Evolutionary conservation across 495 filamentous ascomycete genomes (phyloP).

Genomic region (Lasiosphaeriaceae sp.): DNA sequence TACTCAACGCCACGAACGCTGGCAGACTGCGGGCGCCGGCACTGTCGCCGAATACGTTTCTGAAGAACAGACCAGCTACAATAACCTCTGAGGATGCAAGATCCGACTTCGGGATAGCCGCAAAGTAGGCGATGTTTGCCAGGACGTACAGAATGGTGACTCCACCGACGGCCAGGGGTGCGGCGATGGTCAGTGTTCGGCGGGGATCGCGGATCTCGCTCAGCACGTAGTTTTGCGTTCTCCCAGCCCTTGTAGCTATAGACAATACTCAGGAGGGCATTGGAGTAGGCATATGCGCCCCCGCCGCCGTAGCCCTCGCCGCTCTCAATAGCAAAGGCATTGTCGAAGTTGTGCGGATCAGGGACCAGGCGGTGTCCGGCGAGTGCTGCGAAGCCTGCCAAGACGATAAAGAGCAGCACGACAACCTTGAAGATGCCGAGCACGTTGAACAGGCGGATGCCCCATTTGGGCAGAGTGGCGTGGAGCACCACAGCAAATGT

Average conservation of each 20-base stretch:
- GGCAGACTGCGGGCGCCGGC: slow-evolving; percentile 46
- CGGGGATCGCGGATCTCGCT: slow-evolving; percentile 58
- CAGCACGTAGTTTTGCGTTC: slow-evolving; percentile 50
- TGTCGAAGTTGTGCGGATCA: slow-evolving; percentile 57
- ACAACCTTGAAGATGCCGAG: slow-evolving; percentile 64
- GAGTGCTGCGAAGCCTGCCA: slow-evolving; percentile 53
- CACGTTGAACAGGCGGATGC: slow-evolving; percentile 57
- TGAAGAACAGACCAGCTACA: slow-evolving; percentile 46
- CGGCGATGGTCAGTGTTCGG: slow-evolving; percentile 59
- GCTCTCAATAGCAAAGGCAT: slow-evolving; percentile 50
- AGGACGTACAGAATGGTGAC: slow-evolving; percentile 61
- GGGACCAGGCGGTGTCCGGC: slow-evolving; percentile 44
- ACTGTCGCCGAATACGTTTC: slow-evolving; percentile 38
- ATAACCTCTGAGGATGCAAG: slow-evolving; percentile 47
- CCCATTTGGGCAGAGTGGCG: slow-evolving; percentile 54
- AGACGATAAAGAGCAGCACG: slow-evolving; percentile 58
- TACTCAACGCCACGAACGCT: slow-evolving; percentile 58
- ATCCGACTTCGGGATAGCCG: slow-evolving; percentile 44
- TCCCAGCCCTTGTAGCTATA: slow-evolving; percentile 48
- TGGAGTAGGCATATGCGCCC: slow-evolving; percentile 34
- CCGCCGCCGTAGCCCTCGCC: slow-evolving; percentile 34
- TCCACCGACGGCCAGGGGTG: slow-evolving; percentile 52
- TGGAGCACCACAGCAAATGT: slow-evolving; percentile 59
- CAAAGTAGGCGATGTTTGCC: slow-evolving; percentile 61
- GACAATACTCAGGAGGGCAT: slow-evolving; percentile 45